Base-by-base conservation (phyloP, 2,329 filamentous ascomycete genomes). In the Venturia nashicola region DNA sequence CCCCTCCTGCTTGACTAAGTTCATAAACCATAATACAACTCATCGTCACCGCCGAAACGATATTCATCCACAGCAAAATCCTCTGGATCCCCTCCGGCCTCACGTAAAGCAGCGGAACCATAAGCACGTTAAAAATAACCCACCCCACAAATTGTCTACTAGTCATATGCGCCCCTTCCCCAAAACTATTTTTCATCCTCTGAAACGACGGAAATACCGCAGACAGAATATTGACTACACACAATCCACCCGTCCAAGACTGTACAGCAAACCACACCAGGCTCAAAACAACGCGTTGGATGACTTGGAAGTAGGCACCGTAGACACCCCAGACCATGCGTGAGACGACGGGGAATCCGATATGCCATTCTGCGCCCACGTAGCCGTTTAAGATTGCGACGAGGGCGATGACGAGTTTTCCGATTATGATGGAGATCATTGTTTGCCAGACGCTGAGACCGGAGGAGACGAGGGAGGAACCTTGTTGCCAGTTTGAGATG, bases 361-460 rank as follows among this genome's bases (percentile, higher is more conserved):
- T 76, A 65, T 79, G 76, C 68, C 75, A 78, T 39, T 76, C 70
- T 20, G 70, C 59, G 18, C 72, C 71, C 55, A 72, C 71, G 64
- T 76, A 70, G 61, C 39, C 39, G 46, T 73, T 75, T 44, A 71
- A 65, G 51, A 75, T 72, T 12, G 74, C 72, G 39, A 77, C 70
- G 32, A 70, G 54, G 18, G 72, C 71, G 59, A 71, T 71, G 64
- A 76, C 70, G 61, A 73, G 66, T 67, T 79, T 76, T 11, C 73
- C 76, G 42, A 77, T 66, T 67, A 79, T 70, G 62, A 73, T 73
- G 48, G 73, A 72, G 48, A 76, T 70, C 51, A 77, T 69, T 3
- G 74, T 71, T 66, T 78, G 75, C 76, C 76, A 78, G 11, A 76
- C 75, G 7, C 72, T 71, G 5, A 78, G 69, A 32, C 76, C 76